Conservation (phyloP, 176 grass and related monocot genomes). For the Ensete glaucum region DNA sequence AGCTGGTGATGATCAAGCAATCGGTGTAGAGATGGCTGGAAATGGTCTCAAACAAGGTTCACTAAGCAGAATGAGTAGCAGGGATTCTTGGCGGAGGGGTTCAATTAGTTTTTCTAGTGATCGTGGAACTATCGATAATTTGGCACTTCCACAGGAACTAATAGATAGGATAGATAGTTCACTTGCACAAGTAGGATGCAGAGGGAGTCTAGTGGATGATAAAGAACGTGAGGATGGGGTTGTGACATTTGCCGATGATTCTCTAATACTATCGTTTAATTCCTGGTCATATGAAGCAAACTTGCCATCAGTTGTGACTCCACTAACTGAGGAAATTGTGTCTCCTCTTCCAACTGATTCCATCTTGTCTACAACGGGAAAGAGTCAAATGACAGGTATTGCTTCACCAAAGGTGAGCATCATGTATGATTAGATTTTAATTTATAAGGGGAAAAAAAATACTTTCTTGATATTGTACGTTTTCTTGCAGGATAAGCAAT, state of each 20-base stretch:
- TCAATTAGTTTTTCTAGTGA: conserved; percentile 57
- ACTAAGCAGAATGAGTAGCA: conserved; percentile 41
- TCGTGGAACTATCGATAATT: conserved; percentile 17
- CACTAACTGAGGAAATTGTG: conserved; percentile 8
- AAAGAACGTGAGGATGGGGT: conserved; percentile 24
- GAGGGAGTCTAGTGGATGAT: not conserved
- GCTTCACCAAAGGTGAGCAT: not conserved
- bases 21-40: not conserved
- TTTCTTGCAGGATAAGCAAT: conserved; percentile 48
- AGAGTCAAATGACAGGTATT: not conserved
- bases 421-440: not conserved
- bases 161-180: conserved; percentile 21
- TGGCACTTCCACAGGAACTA: conserved; percentile 12
- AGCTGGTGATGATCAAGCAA: not conserved
- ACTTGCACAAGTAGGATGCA: conserved; percentile 28
- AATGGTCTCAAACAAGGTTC: conserved; percentile 4
- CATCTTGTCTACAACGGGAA: conserved; percentile 6
- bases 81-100: conserved; percentile 17
- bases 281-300: not conserved
- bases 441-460: not conserved
- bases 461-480: conserved; percentile 4
- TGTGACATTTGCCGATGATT: conserved; percentile 31
- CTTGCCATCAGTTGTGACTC: conserved; percentile 8
- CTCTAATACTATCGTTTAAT: conserved; percentile 18
- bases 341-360: conserved; percentile 21